A percentile compares a stretch with the other conserved stretches of the same genome.
Conservation (phyloP, 2,329 filamentous ascomycete genomes). For the Aaosphaeria arxii region DNA sequence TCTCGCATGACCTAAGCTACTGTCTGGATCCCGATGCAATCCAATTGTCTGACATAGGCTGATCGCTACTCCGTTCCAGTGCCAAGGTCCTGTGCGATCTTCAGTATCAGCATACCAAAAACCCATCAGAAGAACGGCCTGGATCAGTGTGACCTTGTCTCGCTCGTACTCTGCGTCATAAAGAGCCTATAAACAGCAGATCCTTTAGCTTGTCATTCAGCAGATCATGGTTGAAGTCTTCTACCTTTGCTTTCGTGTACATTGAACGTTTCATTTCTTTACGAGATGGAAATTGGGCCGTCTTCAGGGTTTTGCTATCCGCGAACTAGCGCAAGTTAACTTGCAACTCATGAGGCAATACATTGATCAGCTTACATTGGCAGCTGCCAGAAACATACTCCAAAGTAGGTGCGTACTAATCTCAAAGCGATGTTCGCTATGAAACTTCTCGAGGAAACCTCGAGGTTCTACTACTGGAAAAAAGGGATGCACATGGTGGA, state of each 20-base stretch:
- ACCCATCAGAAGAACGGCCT: not conserved
- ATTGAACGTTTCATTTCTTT: slow-evolving; percentile 1
- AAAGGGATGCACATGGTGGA: not conserved
- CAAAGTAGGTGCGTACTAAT: not conserved
- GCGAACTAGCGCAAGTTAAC: not conserved
- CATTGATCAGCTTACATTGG: not conserved
- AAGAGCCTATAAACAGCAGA: not conserved
- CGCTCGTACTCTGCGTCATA: not conserved
- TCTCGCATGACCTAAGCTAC: not conserved
- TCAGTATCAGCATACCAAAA: slow-evolving; percentile 1
- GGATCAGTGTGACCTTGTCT: not conserved
- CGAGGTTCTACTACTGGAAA: not conserved
- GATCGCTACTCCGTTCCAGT: not conserved
- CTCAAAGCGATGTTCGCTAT: not conserved
- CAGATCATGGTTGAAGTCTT: not conserved
- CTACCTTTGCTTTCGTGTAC: not conserved
- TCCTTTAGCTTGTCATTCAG: no score
- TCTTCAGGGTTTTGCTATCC: not conserved
- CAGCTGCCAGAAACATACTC: not conserved
- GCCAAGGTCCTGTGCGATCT: not conserved
- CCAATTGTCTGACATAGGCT: slow-evolving; percentile 1
- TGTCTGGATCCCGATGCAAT: not conserved
- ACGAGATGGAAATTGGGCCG: not conserved
- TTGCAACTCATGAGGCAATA: not conserved
- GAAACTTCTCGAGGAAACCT: not conserved